Evolutionary conservation across 192 early-diverging fungal genomes (phyloP).

Genomic region (Coemansia sp.): DNA sequence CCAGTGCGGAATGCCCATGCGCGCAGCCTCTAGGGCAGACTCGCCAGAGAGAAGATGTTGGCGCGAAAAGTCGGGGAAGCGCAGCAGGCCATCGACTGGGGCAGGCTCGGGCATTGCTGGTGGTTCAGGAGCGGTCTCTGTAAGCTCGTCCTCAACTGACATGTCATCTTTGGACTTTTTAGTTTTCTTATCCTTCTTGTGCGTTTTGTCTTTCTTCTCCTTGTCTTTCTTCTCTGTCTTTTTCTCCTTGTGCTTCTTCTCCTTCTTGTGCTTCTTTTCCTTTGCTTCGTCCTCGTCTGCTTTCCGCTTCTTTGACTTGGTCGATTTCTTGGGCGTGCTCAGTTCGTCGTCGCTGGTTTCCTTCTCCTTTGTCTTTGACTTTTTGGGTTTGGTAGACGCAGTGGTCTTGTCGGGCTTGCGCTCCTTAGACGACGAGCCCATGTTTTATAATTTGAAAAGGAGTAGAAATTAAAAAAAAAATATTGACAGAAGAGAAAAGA

Average conservation of each 20-base stretch:
- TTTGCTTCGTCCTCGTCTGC: slow-evolving; percentile 24
- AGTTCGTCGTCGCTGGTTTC: not conserved
- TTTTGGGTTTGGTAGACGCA: slow-evolving; percentile 7
- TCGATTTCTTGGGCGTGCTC: slow-evolving; percentile 16
- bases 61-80: slow-evolving; percentile 55
- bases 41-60: slow-evolving; percentile 27
- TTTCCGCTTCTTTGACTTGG: slow-evolving; percentile 20
- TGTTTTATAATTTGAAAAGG: not conserved
- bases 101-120: slow-evolving; percentile 11
- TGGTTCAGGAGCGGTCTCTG: slow-evolving; percentile 8
- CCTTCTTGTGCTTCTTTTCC: slow-evolving; percentile 23
- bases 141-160: not conserved
- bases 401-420: not conserved
- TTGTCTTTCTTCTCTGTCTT: not conserved
- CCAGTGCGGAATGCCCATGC: slow-evolving; percentile 88
- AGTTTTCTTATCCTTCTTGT: slow-evolving; percentile 4
- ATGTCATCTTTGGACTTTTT: slow-evolving; percentile 4
- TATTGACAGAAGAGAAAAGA: not conserved
- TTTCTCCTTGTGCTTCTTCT: slow-evolving; percentile 14
- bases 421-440: slow-evolving; percentile 19
- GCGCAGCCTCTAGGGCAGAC: slow-evolving; percentile 25
- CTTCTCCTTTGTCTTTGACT: slow-evolving; percentile 11
- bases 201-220: not conserved
- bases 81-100: slow-evolving; percentile 32
- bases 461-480: not conserved